These are phyloP conservation scores for Calonectria ilicicola DNA, from an alignment of 2,329 filamentous ascomycete genomes.

Conservation along the genomic window DNA sequence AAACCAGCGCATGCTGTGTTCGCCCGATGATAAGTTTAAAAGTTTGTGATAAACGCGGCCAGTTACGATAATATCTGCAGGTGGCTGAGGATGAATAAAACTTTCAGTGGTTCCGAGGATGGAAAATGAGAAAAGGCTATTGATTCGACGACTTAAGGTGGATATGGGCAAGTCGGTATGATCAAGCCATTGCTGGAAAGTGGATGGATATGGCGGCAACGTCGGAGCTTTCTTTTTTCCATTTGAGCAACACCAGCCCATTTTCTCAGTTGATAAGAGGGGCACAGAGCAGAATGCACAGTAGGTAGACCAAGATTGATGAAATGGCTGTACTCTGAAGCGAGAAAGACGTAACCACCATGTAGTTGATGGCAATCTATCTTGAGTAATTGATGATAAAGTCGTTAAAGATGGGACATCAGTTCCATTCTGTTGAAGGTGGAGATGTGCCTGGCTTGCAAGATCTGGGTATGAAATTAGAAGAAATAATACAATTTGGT, in stretches of 20 bases:
- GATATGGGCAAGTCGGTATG: neutral
- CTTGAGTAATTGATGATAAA: too few relatives aligned
- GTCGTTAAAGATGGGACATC: too few relatives aligned
- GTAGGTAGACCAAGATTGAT: neutral
- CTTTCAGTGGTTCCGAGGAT: neutral
- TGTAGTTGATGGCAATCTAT: neutral
- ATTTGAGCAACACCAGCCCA: neutral
- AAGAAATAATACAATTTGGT: too few relatives aligned
- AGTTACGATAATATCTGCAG: neutral
- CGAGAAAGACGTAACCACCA: neutral
- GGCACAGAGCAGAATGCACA: neutral
- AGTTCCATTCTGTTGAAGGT: too few relatives aligned
- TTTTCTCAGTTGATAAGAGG: neutral
- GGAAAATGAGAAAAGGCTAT: neutral
- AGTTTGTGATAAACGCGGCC: neutral
- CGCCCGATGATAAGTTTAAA: neutral
- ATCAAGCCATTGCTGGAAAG: neutral
- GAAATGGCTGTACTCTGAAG: neutral
- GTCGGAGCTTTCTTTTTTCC: neutral
- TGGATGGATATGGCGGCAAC: neutral
- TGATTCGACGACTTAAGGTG: neutral
- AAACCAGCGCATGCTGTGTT: neutral
- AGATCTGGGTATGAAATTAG: too few relatives aligned
- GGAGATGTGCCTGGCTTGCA: too few relatives aligned
- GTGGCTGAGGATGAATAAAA: neutral